Conservation (phyloP, 2,329 filamentous ascomycete genomes). For the Hypoxylon sp. region DNA sequence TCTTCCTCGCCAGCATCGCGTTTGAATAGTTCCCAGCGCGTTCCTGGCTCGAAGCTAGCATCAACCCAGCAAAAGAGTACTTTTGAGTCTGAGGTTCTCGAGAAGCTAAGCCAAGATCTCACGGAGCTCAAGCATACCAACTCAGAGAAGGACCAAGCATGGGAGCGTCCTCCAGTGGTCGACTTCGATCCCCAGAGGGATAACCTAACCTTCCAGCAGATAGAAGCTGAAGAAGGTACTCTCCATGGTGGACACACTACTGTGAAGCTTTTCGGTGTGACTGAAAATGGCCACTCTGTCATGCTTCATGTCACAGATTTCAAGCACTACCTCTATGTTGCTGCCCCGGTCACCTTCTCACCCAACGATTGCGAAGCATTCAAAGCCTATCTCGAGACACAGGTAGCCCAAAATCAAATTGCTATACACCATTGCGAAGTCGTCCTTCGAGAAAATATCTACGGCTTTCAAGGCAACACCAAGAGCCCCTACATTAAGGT, state of each 20-base stretch:
- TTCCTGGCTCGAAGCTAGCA: conserved; percentile 72
- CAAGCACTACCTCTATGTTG: conserved; percentile 94
- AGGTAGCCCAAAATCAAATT: conserved; percentile 79
- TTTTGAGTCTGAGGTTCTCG: conserved; percentile 93
- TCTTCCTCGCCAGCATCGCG: conserved; percentile 69
- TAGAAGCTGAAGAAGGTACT: conserved; percentile 92
- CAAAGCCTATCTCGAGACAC: conserved; percentile 83
- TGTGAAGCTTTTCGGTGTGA: conserved; percentile 95
- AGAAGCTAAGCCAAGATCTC: conserved; percentile 96
- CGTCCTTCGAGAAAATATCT: conserved; percentile 89
- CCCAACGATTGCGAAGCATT: conserved; percentile 83
- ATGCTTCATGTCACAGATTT: conserved; percentile 96
- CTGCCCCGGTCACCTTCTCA: conserved; percentile 86
- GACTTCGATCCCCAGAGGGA: conserved; percentile 71
- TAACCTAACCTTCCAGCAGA: conserved; percentile 91
- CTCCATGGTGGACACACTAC: conserved; percentile 81
- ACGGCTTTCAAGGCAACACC: conserved; percentile 92
- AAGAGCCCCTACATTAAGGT: conserved; percentile 95
- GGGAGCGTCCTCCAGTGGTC: conserved; percentile 75
- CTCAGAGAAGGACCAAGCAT: conserved; percentile 92
- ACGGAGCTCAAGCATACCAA: conserved; percentile 87
- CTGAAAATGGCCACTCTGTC: conserved; percentile 86
- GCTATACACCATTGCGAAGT: conserved; percentile 86
- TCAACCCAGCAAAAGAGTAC: conserved; percentile 89
- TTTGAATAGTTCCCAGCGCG: conserved; percentile 75